phyloP scores from a whole-genome alignment of 2,329 filamentous ascomycete species.

The Didymella keratinophila region DNA sequence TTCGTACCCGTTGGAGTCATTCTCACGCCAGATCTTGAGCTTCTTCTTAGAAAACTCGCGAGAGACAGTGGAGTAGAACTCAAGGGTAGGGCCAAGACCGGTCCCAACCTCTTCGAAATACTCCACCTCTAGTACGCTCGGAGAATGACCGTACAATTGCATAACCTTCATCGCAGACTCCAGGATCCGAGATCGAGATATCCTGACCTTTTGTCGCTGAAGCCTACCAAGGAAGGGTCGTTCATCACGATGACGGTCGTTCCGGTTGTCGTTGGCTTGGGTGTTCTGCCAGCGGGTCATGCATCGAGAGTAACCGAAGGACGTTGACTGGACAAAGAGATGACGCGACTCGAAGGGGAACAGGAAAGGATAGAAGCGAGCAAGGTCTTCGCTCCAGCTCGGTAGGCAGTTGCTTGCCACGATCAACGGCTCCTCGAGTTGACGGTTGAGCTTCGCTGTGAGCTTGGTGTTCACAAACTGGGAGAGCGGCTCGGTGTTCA shows the following conservation, averaged over 20 bases:
- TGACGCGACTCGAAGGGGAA: conserved; percentile 98
- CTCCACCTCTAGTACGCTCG: conserved; percentile 94
- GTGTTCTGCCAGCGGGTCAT: conserved; percentile 98
- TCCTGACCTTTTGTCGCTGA: conserved; percentile 97
- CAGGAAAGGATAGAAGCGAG: conserved; percentile 91
- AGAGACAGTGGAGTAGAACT: conserved; percentile 97
- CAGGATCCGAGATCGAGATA: conserved; percentile 90
- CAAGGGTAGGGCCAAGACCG: conserved; percentile 90
- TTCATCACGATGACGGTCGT: conserved; percentile 85
- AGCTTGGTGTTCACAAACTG: conserved; percentile 99
- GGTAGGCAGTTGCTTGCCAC: conserved; percentile 97
- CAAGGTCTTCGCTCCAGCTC: conserved; percentile 94
- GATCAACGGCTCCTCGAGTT: conserved; percentile 94
- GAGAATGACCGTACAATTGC: conserved; percentile 96
- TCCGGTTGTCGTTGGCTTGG: conserved; percentile 81
- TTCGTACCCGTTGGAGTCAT: conserved; percentile 73
- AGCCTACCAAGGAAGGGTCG: conserved; percentile 88
- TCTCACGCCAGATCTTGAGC: conserved; percentile 94
- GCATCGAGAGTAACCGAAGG: conserved; percentile 95
- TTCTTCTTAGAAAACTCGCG: conserved; percentile 98
- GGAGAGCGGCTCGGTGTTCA: conserved; percentile 82
- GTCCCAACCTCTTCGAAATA: conserved; percentile 99
- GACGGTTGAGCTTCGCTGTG: conserved; percentile 95
- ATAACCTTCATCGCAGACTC: conserved; percentile 98
- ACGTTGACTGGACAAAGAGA: conserved; percentile 95